Conservation (phyloP, 2,329 filamentous ascomycete genomes). For the Penicillium sp. region DNA sequence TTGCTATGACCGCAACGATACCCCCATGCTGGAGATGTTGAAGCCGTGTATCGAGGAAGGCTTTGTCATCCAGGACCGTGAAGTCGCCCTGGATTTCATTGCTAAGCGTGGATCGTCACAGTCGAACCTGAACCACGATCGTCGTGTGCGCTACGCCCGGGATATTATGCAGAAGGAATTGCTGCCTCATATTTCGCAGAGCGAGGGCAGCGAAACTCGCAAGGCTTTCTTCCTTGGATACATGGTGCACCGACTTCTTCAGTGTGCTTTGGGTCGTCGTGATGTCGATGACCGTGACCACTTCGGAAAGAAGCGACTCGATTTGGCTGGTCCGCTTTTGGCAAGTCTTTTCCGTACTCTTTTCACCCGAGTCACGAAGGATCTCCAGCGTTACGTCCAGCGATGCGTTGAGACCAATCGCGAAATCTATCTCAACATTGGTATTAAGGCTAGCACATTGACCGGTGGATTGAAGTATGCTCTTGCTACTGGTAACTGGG, state of each 20-base stretch:
- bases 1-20: constrained; percentile 92
- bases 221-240: constrained; percentile 99
- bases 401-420: constrained; percentile 84
- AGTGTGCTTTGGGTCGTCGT: constrained; percentile 86
- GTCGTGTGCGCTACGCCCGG: constrained; percentile 85
- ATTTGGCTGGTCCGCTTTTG: constrained; percentile 88
- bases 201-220: constrained; percentile 87
- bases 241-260: constrained; percentile 94
- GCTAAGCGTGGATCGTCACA: constrained; percentile 81
- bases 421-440: constrained; percentile 86
- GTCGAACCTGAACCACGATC: constrained; percentile 70
- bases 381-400: constrained; percentile 87
- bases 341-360: constrained; percentile 95
- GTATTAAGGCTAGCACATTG: constrained; percentile 85
- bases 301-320: constrained; percentile 96
- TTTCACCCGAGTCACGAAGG: constrained; percentile 84
- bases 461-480: constrained; percentile 96
- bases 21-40: constrained; percentile 94
- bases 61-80: constrained; percentile 91
- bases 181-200: constrained; percentile 92
- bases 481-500: constrained; percentile 96
- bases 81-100: constrained; percentile 92
- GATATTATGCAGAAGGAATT: constrained; percentile 98
- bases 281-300: constrained; percentile 98
- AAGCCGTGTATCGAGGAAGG: constrained; percentile 97